phyloP scores from a whole-genome alignment of 1,139 yeast species.

The Suhomyces bolitotheri region DNA sequence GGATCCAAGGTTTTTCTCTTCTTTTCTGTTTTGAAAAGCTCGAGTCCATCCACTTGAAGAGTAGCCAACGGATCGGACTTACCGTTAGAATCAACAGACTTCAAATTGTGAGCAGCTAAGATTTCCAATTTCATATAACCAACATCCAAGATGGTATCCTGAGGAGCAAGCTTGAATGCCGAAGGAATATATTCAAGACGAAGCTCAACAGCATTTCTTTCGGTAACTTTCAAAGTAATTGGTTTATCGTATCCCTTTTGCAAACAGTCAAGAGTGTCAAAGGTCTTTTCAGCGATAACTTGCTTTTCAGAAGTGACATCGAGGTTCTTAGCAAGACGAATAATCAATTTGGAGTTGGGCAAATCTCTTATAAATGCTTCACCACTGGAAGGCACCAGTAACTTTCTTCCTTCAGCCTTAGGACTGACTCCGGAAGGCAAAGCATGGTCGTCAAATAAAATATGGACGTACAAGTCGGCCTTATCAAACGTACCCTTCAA shows the following conservation, averaged over 20 bases:
- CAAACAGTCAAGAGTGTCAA: slow-evolving; percentile 55
- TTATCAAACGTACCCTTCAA: slow-evolving; percentile 48
- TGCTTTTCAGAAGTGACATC: slow-evolving; percentile 51
- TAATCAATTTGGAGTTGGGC: slow-evolving; percentile 54
- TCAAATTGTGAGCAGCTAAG: slow-evolving; percentile 52
- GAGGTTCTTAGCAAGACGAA: slow-evolving; percentile 56
- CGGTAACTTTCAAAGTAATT: slow-evolving; percentile 44
- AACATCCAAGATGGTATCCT: slow-evolving; percentile 67
- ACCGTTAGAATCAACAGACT: slow-evolving; percentile 67
- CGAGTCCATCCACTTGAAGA: slow-evolving; percentile 53
- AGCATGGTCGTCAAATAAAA: slow-evolving; percentile 63
- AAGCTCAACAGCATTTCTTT: slow-evolving; percentile 43
- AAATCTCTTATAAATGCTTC: slow-evolving; percentile 70
- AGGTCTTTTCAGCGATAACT: slow-evolving; percentile 48
- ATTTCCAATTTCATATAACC: slow-evolving; percentile 60
- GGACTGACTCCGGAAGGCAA: slow-evolving; percentile 59
- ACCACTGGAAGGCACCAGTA: slow-evolving; percentile 47
- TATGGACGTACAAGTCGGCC: slow-evolving; percentile 54
- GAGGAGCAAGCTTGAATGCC: slow-evolving; percentile 50
- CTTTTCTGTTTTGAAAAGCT: slow-evolving; percentile 57
- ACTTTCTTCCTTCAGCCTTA: slow-evolving; percentile 38
- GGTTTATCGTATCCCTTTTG: slow-evolving; percentile 50
- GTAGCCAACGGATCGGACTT: slow-evolving; percentile 69
- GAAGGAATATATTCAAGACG: slow-evolving; percentile 65
- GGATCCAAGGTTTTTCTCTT: slow-evolving; percentile 70